Evolutionary conservation across 345 rosid species (phyloP), one percentile per base, ranked within the genome.

Genomic region (Sonneratia alba): DNA sequence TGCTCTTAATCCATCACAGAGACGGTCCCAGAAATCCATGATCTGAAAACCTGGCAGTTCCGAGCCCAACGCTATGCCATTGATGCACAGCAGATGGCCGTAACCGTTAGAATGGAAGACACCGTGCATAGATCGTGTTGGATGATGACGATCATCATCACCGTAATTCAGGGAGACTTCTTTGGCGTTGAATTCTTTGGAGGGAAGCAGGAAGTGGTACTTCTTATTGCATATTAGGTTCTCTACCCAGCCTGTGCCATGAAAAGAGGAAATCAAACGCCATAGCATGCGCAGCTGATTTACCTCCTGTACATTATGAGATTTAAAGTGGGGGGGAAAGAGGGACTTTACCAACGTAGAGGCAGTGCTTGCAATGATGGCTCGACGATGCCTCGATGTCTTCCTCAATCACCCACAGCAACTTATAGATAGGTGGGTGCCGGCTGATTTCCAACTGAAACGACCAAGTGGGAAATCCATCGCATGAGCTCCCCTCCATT

Each of bases 11-110:
- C 88, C 87, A 1, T 82, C 81, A 79, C 97, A 94, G 37, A 91
- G 70, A n/a, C 96, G 96, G 73, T 91, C 96, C 96, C 96, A 91
- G 64, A 94, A 85, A 7, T 87, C 89, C 91, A 94, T 91, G 83
- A 94, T 72, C 71, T 86, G 93, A 42, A 80, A 74, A 45, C 96
- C 98, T 13, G 87, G 73, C 80, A 94, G 73, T 72, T 78, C 84
- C 13, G 93, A 90, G 76, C 90, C 93, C 12, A 79, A 71, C 80
- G 87, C 93, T 48, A 85, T n/a, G 24, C 97, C 96, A 27, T 88
- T 88, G 68, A 91, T 70, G 75, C 86, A 77, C 34, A 91, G 81
- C 84, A 94, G 84, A 85, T 94, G 98, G 13, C 95, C 98, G 36
- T 86, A 90, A 22, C 98, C 98, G 70, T 90, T 91, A 4, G 93